Conservation (phyloP, 1,139 yeast genomes). For the Meyerozyma sp. region DNA sequence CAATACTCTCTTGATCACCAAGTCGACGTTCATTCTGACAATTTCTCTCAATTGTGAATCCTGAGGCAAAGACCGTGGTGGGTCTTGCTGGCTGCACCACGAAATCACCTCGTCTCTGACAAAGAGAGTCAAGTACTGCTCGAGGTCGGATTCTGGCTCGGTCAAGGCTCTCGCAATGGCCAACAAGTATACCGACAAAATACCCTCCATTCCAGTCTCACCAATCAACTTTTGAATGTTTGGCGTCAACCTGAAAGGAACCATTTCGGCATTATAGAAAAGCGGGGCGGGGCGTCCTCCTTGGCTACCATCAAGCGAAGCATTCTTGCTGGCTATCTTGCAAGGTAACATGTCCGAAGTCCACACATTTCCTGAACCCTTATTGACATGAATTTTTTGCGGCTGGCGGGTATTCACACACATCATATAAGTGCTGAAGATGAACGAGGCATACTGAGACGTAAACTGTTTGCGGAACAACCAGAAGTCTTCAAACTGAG, state of each 20-base stretch:
- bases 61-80: conserved; percentile 55
- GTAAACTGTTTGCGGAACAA: conserved; percentile 92
- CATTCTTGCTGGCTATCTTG: conserved; percentile 59
- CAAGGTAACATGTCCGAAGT: conserved; percentile 95
- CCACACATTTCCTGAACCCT: conserved; percentile 83
- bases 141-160: conserved; percentile 87
- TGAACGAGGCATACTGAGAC: conserved; percentile 92
- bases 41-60: conserved; percentile 83
- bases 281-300: conserved; percentile 72
- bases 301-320: conserved; percentile 52
- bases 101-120: conserved; percentile 93
- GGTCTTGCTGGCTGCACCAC: conserved; percentile 87
- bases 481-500: conserved; percentile 93
- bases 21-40: conserved; percentile 83
- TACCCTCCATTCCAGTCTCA: conserved; percentile 86
- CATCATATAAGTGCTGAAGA: conserved; percentile 92
- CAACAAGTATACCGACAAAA: conserved; percentile 79
- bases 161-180: conserved; percentile 83
- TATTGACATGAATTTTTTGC: conserved; percentile 81
- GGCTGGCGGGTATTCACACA: conserved; percentile 93
- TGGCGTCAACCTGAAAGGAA: conserved; percentile 95
- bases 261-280: conserved; percentile 90
- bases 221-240: conserved; percentile 92
- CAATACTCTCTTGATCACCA: conserved; percentile 63
- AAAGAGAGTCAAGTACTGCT: conserved; percentile 82